Evolutionary conservation across 345 rosid species (phyloP).

Genomic region (Salix viminalis): DNA sequence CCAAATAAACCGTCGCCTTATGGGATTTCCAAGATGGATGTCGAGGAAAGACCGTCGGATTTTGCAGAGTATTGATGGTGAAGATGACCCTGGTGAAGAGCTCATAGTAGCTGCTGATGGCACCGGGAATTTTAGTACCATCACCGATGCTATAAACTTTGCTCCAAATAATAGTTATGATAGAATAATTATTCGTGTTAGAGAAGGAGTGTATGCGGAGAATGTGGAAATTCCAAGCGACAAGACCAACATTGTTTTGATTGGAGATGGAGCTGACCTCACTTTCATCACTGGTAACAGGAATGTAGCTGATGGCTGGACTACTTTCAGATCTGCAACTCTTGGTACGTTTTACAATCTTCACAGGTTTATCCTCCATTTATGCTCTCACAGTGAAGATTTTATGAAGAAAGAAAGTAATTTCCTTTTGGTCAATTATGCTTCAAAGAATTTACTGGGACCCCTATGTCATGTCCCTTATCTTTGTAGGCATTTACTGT

Average conservation of each 20-base stretch:
- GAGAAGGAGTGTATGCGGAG: constrained; percentile 61
- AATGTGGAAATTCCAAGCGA: constrained; percentile 60
- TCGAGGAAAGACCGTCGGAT: constrained; percentile 42
- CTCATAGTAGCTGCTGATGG: constrained; percentile 74
- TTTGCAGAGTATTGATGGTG: constrained; percentile 41
- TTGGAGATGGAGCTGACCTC: constrained; percentile 67
- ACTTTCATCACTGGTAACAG: constrained; percentile 62
- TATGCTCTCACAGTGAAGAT: neutral
- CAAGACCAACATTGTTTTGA: constrained; percentile 65
- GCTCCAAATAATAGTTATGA: constrained; percentile 61
- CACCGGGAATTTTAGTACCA: constrained; percentile 67
- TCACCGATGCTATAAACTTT: constrained; percentile 63
- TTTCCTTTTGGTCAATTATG: neutral
- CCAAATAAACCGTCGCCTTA: constrained; percentile 40
- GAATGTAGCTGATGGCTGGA: constrained; percentile 75
- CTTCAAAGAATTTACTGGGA: too few relatives aligned
- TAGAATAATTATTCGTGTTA: constrained; percentile 50
- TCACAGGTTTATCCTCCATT: neutral
- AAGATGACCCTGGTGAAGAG: constrained; percentile 51
- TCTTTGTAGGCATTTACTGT: neutral
- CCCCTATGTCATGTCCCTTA: too few relatives aligned
- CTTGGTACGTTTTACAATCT: constrained; percentile 42
- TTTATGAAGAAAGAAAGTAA: neutral
- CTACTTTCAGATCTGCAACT: constrained; percentile 95
- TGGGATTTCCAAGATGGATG: constrained; percentile 60